A percentile compares a stretch with the other conserved stretches of the same genome.
These are phyloP conservation scores for Rosa rugosa DNA, from an alignment of 306 rosid genomes.

Conservation along the genomic window DNA sequence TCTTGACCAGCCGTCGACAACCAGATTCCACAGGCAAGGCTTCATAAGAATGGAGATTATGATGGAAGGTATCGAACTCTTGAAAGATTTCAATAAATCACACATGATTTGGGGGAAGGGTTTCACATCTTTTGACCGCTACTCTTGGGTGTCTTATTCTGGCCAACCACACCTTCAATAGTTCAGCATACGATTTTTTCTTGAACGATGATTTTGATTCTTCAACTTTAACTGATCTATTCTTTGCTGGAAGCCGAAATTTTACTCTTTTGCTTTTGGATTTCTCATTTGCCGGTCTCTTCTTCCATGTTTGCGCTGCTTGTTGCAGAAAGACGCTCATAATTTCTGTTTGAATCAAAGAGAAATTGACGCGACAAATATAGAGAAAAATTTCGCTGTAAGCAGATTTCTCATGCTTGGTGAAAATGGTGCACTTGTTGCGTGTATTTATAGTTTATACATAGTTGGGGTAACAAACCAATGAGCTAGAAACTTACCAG, in stretches of 20 bases:
- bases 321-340: constrained; percentile 1
- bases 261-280: background rate
- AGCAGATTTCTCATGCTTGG: constrained; percentile 3
- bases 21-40: background rate
- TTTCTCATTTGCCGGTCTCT: background rate
- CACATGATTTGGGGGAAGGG: background rate
- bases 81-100: background rate
- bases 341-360: background rate
- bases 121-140: background rate
- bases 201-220: background rate
- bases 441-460: background rate
- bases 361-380: background rate
- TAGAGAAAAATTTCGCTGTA: background rate
- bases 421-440: background rate
- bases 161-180: constrained; percentile 3
- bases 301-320: background rate
- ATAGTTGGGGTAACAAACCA: background rate
- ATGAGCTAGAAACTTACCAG: background rate
- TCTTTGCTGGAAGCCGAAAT: background rate
- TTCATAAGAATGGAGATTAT: background rate
- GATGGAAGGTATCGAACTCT: background rate
- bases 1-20: background rate
- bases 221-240: background rate
- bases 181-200: background rate
- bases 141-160: background rate